Evolutionary conservation across 31 red algal species (phyloP), one percentile per base, ranked within the genome.

Genomic region (Asparagopsis taxiformis): DNA sequence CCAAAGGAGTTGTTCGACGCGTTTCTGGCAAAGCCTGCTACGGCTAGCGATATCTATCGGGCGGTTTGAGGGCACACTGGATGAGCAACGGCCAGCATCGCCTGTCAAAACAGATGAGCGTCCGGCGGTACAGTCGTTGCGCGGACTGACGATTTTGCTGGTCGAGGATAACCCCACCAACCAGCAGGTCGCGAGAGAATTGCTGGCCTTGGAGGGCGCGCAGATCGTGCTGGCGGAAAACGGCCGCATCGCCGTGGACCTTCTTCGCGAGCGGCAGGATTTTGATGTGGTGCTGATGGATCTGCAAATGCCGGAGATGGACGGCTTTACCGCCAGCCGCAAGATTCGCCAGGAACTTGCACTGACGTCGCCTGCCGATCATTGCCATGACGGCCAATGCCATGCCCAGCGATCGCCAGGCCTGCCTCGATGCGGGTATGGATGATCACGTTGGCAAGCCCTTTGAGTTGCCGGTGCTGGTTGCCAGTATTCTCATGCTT

Each of bases 361-460:
- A 6, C 30, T 6, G 30, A 16, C 13, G 8, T 16, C 8, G 62
- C 15, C 11, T 41, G 13, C 62, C 30, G 10, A 72, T 72, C 26
- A 31, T 56, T 58, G 67, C 67, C 41, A 57, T 72, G 41, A 72
- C 67, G 6, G 67, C 67, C 11, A 19, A 23, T 58, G 67, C 50
- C 10, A 10, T 72, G 11, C 9, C 15, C 8, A 30, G 26, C 24
- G 67, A 72, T 57, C n/a, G 22, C 20, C 8, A 57, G 28, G 7
- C 7, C 5, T 72, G n/a, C 59, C 26, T 56, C 15, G 49, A 8
- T n/a, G 67, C 43, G 19, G 67, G 67, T 10, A 72, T 72, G 67
- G 67, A 72, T 58, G 67, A 72, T 32, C 59, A 56, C 59, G 29
- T 72, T 48, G 10, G 11, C 13, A 72, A 72, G 59, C 71, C 71